Conservation (phyloP, 257 asterid genomes). For the Ajuga chamaepitys region DNA sequence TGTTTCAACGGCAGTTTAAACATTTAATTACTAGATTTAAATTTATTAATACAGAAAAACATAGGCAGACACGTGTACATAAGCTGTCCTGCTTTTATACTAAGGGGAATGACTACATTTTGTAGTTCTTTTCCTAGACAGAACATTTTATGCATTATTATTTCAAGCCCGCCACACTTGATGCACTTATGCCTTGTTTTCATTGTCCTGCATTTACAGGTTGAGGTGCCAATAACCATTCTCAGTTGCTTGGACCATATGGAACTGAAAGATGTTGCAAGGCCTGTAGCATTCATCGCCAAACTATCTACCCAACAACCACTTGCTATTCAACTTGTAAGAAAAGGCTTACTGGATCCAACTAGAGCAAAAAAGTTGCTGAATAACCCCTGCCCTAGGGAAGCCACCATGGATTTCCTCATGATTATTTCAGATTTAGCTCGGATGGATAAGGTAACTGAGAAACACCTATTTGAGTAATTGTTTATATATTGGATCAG, state of each 20-base stretch:
- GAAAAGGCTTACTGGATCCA: conserved; percentile 75
- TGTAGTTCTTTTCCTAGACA: not conserved
- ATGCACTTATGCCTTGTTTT: not conserved
- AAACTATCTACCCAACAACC: conserved; percentile 73
- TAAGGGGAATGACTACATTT: not conserved
- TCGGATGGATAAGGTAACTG: conserved; percentile 91
- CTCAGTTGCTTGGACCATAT: conserved; percentile 74
- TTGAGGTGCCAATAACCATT: conserved; percentile 60
- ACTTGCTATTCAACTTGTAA: conserved; percentile 80
- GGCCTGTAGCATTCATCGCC: conserved; percentile 87
- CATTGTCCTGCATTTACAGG: conserved; percentile 30
- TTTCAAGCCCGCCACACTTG: conserved; percentile 2
- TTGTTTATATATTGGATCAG: conserved; percentile 1
- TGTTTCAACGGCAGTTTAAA: no score
- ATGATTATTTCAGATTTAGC: conserved; percentile 96
- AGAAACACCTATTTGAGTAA: not conserved
- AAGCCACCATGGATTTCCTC: conserved; percentile 78
- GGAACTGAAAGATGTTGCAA: conserved; percentile 66
- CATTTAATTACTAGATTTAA: no score
- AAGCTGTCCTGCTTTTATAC: no score
- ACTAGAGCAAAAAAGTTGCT: conserved; percentile 66
- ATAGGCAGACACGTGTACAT: no score
- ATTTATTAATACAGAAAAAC: no score
- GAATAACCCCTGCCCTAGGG: conserved; percentile 64
- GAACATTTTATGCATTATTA: not conserved